phyloP scores from a whole-genome alignment of 257 asterid species.

The Ehretia macrophylla region DNA sequence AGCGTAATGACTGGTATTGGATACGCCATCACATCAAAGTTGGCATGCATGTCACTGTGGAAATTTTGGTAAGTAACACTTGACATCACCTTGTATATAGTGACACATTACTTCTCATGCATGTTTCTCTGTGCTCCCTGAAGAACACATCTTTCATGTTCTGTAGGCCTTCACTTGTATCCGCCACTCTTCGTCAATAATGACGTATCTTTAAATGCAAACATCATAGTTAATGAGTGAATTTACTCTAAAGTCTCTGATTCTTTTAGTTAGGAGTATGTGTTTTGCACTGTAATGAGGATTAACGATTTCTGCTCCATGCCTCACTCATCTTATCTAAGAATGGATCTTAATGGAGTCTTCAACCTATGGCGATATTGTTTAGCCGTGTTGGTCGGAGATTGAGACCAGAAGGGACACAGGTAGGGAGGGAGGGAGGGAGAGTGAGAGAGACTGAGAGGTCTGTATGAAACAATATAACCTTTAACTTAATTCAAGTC shows the following conservation, averaged over 20 bases:
- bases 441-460: neutral
- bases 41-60: conserved; percentile 84
- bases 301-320: too few relatives aligned
- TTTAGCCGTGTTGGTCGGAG: neutral
- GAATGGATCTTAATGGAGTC: neutral
- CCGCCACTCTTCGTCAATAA: neutral
- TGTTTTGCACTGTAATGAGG: too few relatives aligned
- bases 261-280: too few relatives aligned
- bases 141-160: too few relatives aligned
- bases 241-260: too few relatives aligned
- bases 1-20: conserved; percentile 99
- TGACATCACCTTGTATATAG: conserved; percentile 3
- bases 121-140: conserved; percentile 3
- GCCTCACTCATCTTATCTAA: neutral
- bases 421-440: neutral
- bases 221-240: neutral
- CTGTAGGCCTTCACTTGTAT: neutral
- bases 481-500: too few relatives aligned
- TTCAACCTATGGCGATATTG: neutral
- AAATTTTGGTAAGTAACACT: conserved; percentile 66
- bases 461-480: too few relatives aligned
- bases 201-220: neutral
- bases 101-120: conserved; percentile 2
- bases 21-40: conserved; percentile 97
- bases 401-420: neutral